Base-by-base conservation (phyloP, 106 monocot species). In the Allium sativum region DNA sequence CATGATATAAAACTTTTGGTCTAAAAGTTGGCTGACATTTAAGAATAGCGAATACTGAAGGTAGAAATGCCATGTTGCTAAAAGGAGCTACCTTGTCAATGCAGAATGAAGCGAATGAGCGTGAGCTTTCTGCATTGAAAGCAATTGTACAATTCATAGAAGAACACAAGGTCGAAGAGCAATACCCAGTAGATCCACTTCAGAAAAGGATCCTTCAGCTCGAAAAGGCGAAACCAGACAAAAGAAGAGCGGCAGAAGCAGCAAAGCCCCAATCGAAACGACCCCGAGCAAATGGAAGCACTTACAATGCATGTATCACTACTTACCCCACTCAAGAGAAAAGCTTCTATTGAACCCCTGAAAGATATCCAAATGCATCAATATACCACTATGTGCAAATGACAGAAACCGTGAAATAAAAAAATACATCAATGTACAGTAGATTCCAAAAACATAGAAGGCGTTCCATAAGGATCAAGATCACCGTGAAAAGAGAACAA, bases 401-500 rank as follows among this genome's bases (percentile, higher is more conserved):
- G n/a, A n/a, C n/a, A n/a, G n/a, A n/a, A n/a, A n/a, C n/a, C n/a
- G n/a, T n/a, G n/a, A n/a, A n/a, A n/a, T n/a, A n/a, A n/a, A n/a
- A n/a, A n/a, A n/a, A n/a, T n/a, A n/a, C n/a, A n/a, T n/a, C n/a
- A n/a, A n/a, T 95, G 94, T 47, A 95, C 81, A 16, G 94, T 90
- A 8, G 94, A 90, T 59, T 95, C 94, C 74, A 95, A 68, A 65
- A 95, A 90, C 15, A 81, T 74, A 51, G 90, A 90, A 56, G 94
- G 94, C 44, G 94, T 79, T 65, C 94, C 94, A 82, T 90, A 95
- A 41, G 94, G 94, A 77, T 95, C 94, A 56, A 95, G 78, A 73
- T 95, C 94, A 81, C 90, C 83, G 90, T 90, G 72, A 59, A 63
- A 69, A 61, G 42, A 42, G 45, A n/a, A 8, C 61, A 61, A 61